Evolutionary conservation across 2,329 filamentous ascomycete species (phyloP).

Genomic region (Plenodomus lindquistii): DNA sequence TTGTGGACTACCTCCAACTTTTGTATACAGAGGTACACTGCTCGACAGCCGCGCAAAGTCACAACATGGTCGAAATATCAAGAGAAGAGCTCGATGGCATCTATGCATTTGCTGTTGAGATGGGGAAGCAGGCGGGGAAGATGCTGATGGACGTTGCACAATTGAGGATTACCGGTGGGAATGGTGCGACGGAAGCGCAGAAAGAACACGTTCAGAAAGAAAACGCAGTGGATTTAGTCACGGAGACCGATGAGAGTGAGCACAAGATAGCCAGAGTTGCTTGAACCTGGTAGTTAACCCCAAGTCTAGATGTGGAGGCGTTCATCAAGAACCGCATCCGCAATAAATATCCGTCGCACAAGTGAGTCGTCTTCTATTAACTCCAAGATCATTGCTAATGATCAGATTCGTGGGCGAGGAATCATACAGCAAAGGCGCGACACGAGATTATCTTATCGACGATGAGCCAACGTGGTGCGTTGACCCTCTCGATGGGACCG

Average conservation of each 20-base stretch:
- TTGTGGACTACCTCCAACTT: too few species aligned
- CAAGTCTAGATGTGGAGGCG: constrained; percentile 67
- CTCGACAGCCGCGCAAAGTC: too few species aligned
- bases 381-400: neutral
- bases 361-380: constrained; percentile 51
- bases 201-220: constrained; percentile 67
- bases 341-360: constrained; percentile 66
- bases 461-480: constrained; percentile 72
- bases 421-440: constrained; percentile 69
- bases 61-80: constrained; percentile 30
- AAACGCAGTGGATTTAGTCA: constrained; percentile 76
- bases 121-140: constrained; percentile 70
- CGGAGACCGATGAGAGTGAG: constrained; percentile 72
- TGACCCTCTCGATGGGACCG: constrained; percentile 77
- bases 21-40: too few species aligned
- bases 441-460: constrained; percentile 69
- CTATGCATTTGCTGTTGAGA: constrained; percentile 70
- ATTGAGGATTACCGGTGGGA: constrained; percentile 53
- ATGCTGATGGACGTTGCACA: constrained; percentile 69
- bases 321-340: constrained; percentile 67
- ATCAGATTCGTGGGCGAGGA: constrained; percentile 76
- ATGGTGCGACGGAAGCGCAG: constrained; percentile 17
- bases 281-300: neutral
- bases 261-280: neutral
- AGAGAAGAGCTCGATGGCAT: constrained; percentile 63